These are phyloP conservation scores for Oxytropis ochrocephala DNA, from an alignment of 306 rosid species.

Conservation along the genomic window DNA sequence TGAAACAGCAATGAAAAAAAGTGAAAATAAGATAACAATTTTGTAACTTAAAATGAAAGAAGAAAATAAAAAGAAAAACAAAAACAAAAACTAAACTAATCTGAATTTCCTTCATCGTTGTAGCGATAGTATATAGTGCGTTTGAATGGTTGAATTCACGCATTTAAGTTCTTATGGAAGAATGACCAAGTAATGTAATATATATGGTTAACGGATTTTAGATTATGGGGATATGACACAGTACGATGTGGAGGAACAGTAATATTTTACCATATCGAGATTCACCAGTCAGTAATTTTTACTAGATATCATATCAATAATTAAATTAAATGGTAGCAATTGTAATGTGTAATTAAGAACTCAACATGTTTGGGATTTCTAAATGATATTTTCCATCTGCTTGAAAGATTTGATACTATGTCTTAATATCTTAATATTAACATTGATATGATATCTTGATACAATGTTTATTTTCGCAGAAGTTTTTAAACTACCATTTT, in stretches of 20 bases:
- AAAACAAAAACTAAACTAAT: too few species aligned
- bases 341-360: background rate
- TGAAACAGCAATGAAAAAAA: too few species aligned
- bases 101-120: background rate
- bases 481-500: background rate
- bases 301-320: background rate
- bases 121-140: background rate
- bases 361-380: background rate
- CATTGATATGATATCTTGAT: background rate
- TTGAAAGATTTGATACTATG: background rate
- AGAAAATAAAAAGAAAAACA: background rate
- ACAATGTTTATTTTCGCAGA: background rate
- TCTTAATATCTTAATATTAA: background rate
- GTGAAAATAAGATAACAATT: background rate
- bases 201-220: background rate
- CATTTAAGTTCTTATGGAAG: slow-evolving; percentile 9
- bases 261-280: slow-evolving; percentile 11
- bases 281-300: background rate
- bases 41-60: too few species aligned
- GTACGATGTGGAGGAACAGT: background rate
- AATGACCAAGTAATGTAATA: slow-evolving; percentile 1
- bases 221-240: background rate
- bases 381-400: background rate
- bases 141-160: slow-evolving; percentile 1
- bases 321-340: background rate